Evolutionary conservation across 2,329 filamentous ascomycete species (phyloP).

Genomic region (Balansia obtecta): DNA sequence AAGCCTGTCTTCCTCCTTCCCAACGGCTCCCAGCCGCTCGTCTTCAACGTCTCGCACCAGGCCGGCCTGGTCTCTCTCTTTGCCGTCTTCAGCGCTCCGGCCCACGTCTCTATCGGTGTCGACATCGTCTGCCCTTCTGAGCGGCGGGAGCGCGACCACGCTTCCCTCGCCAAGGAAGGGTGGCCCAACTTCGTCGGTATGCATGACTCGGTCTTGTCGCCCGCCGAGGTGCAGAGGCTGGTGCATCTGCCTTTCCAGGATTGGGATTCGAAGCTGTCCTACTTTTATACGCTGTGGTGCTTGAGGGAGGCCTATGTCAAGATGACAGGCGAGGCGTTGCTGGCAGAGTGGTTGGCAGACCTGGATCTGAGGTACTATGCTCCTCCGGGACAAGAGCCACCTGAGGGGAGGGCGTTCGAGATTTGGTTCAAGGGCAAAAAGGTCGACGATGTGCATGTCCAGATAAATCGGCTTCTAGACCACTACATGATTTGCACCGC

Average conservation of each 20-base stretch:
- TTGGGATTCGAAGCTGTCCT: slow-evolving; percentile 39
- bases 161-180: slow-evolving; percentile 43
- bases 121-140: slow-evolving; percentile 69
- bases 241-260: slow-evolving; percentile 28
- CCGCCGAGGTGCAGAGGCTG: slow-evolving; percentile 49
- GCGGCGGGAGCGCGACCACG: slow-evolving; percentile 47
- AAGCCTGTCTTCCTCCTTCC: slow-evolving; percentile 42
- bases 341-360: slow-evolving; percentile 59
- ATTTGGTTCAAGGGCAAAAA: slow-evolving; percentile 18
- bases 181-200: slow-evolving; percentile 59
- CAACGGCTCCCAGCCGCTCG: slow-evolving; percentile 34
- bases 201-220: slow-evolving; percentile 57
- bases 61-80: slow-evolving; percentile 60
- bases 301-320: slow-evolving; percentile 74
- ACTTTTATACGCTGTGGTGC: slow-evolving; percentile 70
- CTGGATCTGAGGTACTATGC: slow-evolving; percentile 56
- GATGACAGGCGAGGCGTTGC: slow-evolving; percentile 66
- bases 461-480: slow-evolving; percentile 28
- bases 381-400: slow-evolving; percentile 31
- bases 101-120: slow-evolving; percentile 44
- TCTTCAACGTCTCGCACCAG: slow-evolving; percentile 72
- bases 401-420: slow-evolving; percentile 12
- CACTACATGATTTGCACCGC: slow-evolving; percentile 45
- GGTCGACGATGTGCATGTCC: slow-evolving; percentile 23
- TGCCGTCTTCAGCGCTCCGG: slow-evolving; percentile 30